These are phyloP conservation scores for Casuarina equisetifolia DNA, from an alignment of 306 rosid genomes.

Conservation along the genomic window DNA sequence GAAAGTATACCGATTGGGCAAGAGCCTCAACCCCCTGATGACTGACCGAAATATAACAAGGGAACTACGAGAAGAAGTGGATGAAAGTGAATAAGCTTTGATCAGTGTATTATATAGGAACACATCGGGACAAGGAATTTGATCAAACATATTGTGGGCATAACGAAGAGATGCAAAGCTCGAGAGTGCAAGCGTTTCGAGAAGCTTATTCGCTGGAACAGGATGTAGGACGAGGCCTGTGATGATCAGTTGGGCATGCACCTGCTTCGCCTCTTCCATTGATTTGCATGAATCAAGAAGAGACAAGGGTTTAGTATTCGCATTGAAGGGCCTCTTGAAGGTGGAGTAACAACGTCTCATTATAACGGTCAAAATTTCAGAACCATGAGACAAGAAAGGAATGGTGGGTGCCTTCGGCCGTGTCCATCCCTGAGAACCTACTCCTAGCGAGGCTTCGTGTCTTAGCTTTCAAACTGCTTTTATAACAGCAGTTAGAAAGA, in stretches of 20 bases:
- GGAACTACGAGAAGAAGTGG: slow-evolving; percentile 39
- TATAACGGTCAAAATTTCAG: slow-evolving; percentile 5
- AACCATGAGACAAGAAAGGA: background rate
- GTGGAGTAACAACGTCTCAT: slow-evolving; percentile 45
- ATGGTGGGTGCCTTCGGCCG: background rate
- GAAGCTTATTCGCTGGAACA: slow-evolving; percentile 43
- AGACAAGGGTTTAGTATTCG: slow-evolving; percentile 27
- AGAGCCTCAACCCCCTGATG: slow-evolving; percentile 22
- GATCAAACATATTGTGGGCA: slow-evolving; percentile 57
- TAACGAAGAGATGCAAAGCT: slow-evolving; percentile 39
- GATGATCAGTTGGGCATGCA: slow-evolving; percentile 52
- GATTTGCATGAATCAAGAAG: slow-evolving; percentile 52
- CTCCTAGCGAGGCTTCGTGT: background rate
- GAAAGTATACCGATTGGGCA: slow-evolving; percentile 51
- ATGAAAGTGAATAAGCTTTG: slow-evolving; percentile 45
- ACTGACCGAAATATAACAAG: slow-evolving; percentile 31
- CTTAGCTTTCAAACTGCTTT: no score
- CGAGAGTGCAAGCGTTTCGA: slow-evolving; percentile 29
- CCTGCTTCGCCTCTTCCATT: slow-evolving; percentile 45
- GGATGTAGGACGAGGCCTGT: slow-evolving; percentile 39
- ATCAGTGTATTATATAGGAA: slow-evolving; percentile 59
- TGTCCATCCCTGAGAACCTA: background rate
- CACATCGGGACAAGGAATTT: slow-evolving; percentile 51
- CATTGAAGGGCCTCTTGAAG: slow-evolving; percentile 21
- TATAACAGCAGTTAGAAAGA: no score